Evolutionary conservation across 2,329 filamentous ascomycete genomes (phyloP), one percentile per base, ranked within the genome.

Genomic region (Volutella citrinella): DNA sequence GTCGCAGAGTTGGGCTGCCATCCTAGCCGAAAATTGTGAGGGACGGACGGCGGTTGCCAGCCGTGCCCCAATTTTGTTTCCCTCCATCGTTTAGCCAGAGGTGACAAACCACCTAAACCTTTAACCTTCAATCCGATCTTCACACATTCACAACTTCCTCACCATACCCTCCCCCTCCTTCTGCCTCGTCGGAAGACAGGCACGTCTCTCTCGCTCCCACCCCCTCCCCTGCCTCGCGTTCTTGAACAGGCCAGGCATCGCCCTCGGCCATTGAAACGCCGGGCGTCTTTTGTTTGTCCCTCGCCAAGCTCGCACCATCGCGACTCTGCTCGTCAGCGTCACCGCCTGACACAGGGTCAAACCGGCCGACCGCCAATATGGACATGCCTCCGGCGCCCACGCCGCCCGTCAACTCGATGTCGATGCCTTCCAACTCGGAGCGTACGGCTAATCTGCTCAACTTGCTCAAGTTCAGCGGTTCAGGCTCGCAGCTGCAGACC

Each of bases 401-500:
- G 52, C 66, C 66, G 42, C 66, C 66, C 32, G 59, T 64, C 46
- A 65, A 61, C 39, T 60, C 49, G 43, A 57, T 56, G 9, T 22
- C 20, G 48, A 55, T 61, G 56, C 57, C 57, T 5, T 58, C 61
- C 32, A 60, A 59, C 35, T 54, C 56, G 24, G 71, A 75, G 32
- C 72, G 74, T 49, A 76, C 72, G 25, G 64, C 70, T 36, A 76
- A 73, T 46, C 55, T 82, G 48, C 62, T 82, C 53, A 80, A 76
- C 46, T 64, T 81, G 35, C 69, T 82, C 56, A 81, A 81, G 65
- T 80, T 78, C 50, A 77, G 70, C 44, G 64, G 66, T 27, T 33
- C 47, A 34, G 48, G 47, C 34, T 52, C 55, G 28, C 64, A 63
- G 42, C 44, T 59, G 42, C 61, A 63, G 45, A 56, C 51, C 16